Conservation (phyloP, 1,139 yeast genomes). For the Yamadazyma sp. region DNA sequence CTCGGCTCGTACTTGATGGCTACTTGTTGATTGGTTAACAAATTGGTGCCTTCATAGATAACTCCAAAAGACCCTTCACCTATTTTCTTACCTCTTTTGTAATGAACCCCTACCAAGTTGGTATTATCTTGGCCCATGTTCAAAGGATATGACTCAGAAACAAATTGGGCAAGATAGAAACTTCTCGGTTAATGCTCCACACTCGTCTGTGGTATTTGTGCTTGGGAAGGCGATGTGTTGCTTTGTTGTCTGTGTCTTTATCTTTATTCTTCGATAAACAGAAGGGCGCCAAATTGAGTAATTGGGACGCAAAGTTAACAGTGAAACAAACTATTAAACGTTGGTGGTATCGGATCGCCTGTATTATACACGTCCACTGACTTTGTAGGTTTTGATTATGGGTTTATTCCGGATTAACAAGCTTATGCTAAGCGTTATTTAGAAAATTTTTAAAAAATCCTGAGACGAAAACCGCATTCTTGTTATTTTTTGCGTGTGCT, state of each 20-base stretch:
- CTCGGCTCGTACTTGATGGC: slow-evolving; percentile 79
- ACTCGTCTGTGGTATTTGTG: too few species aligned
- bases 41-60: slow-evolving; percentile 90
- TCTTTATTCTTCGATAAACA: too few species aligned
- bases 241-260: neutral
- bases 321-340: too few species aligned
- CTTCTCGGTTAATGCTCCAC: neutral
- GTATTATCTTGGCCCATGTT: slow-evolving; percentile 15
- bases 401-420: too few species aligned
- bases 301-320: too few species aligned
- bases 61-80: slow-evolving; percentile 99
- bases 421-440: neutral
- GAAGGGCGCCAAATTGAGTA: too few species aligned
- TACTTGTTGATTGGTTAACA: slow-evolving; percentile 75
- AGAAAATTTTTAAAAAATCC: slow-evolving; percentile 4
- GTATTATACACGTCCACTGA: too few species aligned
- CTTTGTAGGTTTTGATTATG: too few species aligned
- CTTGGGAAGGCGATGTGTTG: too few species aligned
- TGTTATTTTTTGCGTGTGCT: neutral
- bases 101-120: slow-evolving; percentile 66
- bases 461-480: slow-evolving; percentile 6
- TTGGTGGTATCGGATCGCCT: too few species aligned
- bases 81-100: slow-evolving; percentile 92
- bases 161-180: neutral
- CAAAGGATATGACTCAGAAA: neutral